Evolutionary conservation across 2,329 filamentous ascomycete genomes (phyloP).

Genomic region (Aspergillus sp.): DNA sequence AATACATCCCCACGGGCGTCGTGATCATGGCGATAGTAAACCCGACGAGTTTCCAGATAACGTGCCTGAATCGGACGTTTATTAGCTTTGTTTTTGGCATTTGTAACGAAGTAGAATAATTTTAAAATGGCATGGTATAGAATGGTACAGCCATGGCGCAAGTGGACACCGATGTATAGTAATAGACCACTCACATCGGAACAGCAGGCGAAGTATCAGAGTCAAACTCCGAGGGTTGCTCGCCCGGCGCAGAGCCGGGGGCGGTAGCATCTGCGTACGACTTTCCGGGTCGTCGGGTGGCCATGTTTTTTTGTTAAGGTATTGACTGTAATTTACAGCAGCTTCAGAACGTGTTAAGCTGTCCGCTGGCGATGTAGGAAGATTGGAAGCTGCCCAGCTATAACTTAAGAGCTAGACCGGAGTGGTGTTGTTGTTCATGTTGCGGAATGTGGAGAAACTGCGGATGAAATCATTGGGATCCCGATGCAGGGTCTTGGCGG

Average conservation of each 20-base stretch:
- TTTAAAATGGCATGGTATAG: background rate
- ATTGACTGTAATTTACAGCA: background rate
- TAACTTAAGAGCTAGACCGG: background rate
- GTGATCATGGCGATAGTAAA: slow-evolving; percentile 93
- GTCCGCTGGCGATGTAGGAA: background rate
- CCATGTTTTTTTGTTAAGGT: slow-evolving; percentile 26
- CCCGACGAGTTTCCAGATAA: slow-evolving; percentile 84
- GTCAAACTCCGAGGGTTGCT: slow-evolving; percentile 48
- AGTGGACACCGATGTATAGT: background rate
- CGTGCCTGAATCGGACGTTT: slow-evolving; percentile 52
- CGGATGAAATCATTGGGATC: slow-evolving; percentile 7
- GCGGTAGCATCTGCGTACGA: slow-evolving; percentile 29
- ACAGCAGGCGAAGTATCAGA: slow-evolving; percentile 81
- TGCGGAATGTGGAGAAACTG: slow-evolving; percentile 1
- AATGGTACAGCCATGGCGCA: background rate
- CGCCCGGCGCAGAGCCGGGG: slow-evolving; percentile 26
- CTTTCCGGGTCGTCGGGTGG: slow-evolving; percentile 30
- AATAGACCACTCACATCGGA: slow-evolving; percentile 62
- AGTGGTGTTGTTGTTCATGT: background rate
- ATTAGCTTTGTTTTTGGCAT: background rate
- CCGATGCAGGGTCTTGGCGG: background rate
- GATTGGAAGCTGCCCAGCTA: background rate
- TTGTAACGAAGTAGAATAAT: background rate
- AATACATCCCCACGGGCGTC: slow-evolving; percentile 85
- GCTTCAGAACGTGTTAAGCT: background rate